These are phyloP conservation scores for Plasmodium adleri DNA, from an alignment of 169 alveolate genomes.

Conservation along the genomic window DNA sequence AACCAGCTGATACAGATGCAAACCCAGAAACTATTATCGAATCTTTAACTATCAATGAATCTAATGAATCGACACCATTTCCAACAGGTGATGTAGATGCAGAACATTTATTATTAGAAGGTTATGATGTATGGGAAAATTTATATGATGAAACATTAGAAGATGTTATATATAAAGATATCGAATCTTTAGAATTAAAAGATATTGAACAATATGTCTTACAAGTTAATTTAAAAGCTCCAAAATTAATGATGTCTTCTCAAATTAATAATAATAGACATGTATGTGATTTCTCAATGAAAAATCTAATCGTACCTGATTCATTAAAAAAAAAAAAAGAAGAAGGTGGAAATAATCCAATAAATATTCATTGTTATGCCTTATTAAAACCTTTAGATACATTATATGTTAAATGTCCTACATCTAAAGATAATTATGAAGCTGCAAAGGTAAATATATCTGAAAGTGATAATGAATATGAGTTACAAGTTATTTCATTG, in stretches of 20 bases:
- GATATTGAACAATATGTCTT: constrained; percentile 9
- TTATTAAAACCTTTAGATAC: constrained; percentile 43
- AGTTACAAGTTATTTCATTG: background rate
- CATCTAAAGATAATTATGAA: constrained; percentile 13
- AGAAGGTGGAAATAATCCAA: too few species aligned
- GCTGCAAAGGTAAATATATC: constrained; percentile 5
- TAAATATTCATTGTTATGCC: constrained; percentile 23
- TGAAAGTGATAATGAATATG: constrained; percentile 34
- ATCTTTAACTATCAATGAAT: background rate
- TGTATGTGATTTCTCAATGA: constrained; percentile 53
- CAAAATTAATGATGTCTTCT: constrained; percentile 11
- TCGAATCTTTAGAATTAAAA: constrained; percentile 1
- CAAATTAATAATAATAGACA: constrained; percentile 3
- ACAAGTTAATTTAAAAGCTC: constrained; percentile 34
- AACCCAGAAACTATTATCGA: constrained; percentile 23
- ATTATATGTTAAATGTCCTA: constrained; percentile 67
- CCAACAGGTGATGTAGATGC: background rate
- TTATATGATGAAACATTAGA: constrained; percentile 9
- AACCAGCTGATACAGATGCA: constrained; percentile 15
- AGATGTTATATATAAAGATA: constrained; percentile 19
- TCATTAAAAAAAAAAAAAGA: background rate
- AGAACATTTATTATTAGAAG: background rate
- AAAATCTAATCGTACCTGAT: constrained; percentile 20
- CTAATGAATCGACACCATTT: background rate
- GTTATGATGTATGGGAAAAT: constrained; percentile 6